Percentiles rank a stretch among this genome's conserved stretches.
phyloP scores from a whole-genome alignment of 1,139 yeast genomes.

The Zygosaccharomyces pseudobailii region DNA sequence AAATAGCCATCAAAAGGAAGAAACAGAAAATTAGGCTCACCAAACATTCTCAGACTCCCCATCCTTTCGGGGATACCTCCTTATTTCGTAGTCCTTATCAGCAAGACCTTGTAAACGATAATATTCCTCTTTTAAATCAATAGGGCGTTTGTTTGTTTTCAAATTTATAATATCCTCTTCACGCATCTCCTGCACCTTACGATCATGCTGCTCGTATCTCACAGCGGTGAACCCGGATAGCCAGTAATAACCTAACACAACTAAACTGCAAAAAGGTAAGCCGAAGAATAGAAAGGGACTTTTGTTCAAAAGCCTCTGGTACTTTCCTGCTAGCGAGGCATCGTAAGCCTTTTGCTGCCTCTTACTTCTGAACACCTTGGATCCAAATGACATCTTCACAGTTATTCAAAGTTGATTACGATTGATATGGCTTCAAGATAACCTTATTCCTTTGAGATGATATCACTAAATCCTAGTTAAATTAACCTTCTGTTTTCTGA shows the following conservation, averaged over 20 bases:
- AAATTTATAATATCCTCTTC: slow-evolving; percentile 69
- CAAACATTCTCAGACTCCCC: slow-evolving; percentile 85
- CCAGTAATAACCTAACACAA: slow-evolving; percentile 76
- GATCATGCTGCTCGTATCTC: slow-evolving; percentile 77
- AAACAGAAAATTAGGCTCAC: slow-evolving; percentile 10
- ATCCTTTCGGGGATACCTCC: slow-evolving; percentile 64
- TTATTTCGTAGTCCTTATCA: slow-evolving; percentile 68
- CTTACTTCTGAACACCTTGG: slow-evolving; percentile 61
- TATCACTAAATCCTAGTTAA: too few relatives aligned
- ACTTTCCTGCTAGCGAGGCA: slow-evolving; percentile 64
- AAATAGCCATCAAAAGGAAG: not conserved
- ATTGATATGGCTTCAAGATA: not conserved
- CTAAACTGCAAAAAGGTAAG: slow-evolving; percentile 74
- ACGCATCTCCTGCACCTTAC: slow-evolving; percentile 61
- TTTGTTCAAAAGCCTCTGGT: slow-evolving; percentile 55
- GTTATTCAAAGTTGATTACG: not conserved
- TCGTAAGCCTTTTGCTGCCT: slow-evolving; percentile 63
- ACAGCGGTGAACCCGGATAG: slow-evolving; percentile 76
- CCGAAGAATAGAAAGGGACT: slow-evolving; percentile 83
- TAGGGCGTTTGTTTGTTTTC: slow-evolving; percentile 55
- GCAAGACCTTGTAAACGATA: slow-evolving; percentile 81
- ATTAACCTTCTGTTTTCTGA: too few relatives aligned
- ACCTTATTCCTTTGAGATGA: too few relatives aligned
- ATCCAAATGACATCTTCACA: slow-evolving; percentile 23
- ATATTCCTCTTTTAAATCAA: slow-evolving; percentile 79